These are phyloP conservation scores for Pythium rishiriense DNA, from an alignment of 352 stramenopile species.

Conservation along the genomic window DNA sequence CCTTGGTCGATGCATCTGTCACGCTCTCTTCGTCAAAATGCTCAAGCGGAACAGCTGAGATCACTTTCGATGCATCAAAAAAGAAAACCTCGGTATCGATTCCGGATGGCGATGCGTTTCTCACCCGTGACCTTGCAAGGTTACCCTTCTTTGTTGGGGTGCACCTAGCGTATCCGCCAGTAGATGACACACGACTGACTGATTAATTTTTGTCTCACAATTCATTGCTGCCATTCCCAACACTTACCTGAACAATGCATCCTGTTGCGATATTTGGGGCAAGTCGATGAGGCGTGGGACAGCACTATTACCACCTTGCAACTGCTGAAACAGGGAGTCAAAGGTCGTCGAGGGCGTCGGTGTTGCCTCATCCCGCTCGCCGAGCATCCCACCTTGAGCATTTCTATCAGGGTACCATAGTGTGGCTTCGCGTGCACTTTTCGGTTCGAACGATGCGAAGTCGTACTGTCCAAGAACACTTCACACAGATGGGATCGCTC, in stretches of 20 bases:
- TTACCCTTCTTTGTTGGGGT: not conserved
- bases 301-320: not conserved
- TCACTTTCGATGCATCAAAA: conserved; percentile 37
- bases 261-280: not conserved
- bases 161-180: not conserved
- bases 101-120: conserved; percentile 4
- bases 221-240: not conserved
- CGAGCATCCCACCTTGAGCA: too few species aligned
- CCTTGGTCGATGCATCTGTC: conserved; percentile 23
- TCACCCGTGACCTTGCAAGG: not conserved
- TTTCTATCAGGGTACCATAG: conserved; percentile 28
- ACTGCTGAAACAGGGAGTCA: conserved; percentile 8
- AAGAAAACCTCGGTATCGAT: conserved; percentile 39
- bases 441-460: conserved; percentile 12
- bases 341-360: not conserved
- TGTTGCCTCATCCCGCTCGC: not conserved
- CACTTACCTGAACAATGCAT: not conserved
- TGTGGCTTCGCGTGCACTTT: conserved; percentile 3
- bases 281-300: conserved; percentile 21
- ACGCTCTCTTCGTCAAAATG: conserved; percentile 10
- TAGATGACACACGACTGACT: not conserved
- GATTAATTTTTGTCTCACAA: not conserved
- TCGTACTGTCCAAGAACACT: conserved; percentile 17
- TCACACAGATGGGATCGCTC: not conserved
- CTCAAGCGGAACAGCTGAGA: conserved; percentile 10